These are phyloP conservation scores for Lentinula sp. DNA, from an alignment of 768 basidiomycete genomes.

Conservation along the genomic window DNA sequence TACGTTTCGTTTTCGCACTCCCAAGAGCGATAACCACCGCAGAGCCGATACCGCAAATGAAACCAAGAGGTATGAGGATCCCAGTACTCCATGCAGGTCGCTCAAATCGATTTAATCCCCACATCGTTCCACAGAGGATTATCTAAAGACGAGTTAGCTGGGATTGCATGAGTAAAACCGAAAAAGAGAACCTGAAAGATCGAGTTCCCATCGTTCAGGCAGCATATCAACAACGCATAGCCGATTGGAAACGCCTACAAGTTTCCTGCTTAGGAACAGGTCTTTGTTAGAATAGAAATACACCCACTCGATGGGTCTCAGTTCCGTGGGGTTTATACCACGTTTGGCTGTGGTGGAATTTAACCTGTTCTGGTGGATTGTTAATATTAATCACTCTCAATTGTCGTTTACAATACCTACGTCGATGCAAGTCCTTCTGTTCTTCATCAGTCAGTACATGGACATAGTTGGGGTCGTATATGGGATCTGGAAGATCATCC, in stretches of 20 bases:
- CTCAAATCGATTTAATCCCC: slow-evolving; percentile 68
- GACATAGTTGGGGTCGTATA: slow-evolving; percentile 62
- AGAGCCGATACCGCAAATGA: slow-evolving; percentile 72
- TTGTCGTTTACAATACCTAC: slow-evolving; percentile 31
- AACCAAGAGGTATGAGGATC: slow-evolving; percentile 63
- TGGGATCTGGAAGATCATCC: slow-evolving; percentile 79
- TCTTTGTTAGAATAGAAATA: not conserved
- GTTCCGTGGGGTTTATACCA: slow-evolving; percentile 88
- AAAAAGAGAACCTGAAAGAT: slow-evolving; percentile 57
- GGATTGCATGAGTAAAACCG: not conserved
- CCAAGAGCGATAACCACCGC: slow-evolving; percentile 73
- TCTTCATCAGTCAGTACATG: slow-evolving; percentile 64
- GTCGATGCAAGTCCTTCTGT: slow-evolving; percentile 57
- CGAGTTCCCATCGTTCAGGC: slow-evolving; percentile 71
- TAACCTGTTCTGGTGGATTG: slow-evolving; percentile 47
- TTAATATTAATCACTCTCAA: not conserved
- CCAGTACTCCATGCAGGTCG: slow-evolving; percentile 70
- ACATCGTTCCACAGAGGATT: slow-evolving; percentile 73
- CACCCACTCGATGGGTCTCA: slow-evolving; percentile 64
- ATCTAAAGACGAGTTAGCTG: slow-evolving; percentile 26
- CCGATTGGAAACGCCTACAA: slow-evolving; percentile 35
- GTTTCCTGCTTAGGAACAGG: slow-evolving; percentile 14
- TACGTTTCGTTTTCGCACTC: slow-evolving; percentile 61
- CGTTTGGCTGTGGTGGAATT: slow-evolving; percentile 66
- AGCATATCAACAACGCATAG: slow-evolving; percentile 66